These are phyloP conservation scores for Cytospora mali DNA, from an alignment of 2,329 filamentous ascomycete genomes.

Conservation along the genomic window DNA sequence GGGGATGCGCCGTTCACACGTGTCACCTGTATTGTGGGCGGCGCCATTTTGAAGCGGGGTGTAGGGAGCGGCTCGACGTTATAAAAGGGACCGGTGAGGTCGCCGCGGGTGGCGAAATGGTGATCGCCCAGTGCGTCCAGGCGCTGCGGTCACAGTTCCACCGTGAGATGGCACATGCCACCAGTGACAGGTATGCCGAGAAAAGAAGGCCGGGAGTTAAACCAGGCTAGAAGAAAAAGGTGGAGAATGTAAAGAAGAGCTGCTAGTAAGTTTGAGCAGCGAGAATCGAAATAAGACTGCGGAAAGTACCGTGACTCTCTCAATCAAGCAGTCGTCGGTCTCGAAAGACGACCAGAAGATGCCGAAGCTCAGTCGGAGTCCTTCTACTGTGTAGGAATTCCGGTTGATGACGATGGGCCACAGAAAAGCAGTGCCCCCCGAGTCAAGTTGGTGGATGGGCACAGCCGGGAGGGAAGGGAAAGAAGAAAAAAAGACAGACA, in stretches of 20 bases:
- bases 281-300: not conserved
- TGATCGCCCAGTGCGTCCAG: conserved; percentile 19
- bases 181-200: not conserved
- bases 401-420: not conserved
- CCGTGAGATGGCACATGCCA: conserved; percentile 11
- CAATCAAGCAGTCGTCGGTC: not conserved
- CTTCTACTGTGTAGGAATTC: not conserved
- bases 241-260: not conserved
- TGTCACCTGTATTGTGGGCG: conserved; percentile 26
- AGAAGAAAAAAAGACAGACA: too few species aligned
- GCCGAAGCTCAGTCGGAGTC: not conserved
- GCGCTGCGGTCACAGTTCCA: conserved; percentile 14
- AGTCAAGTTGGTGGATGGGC: not conserved
- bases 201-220: conserved; percentile 9
- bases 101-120: conserved; percentile 16
- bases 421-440: not conserved
- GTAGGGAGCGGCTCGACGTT: conserved; percentile 7
- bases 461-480: too few species aligned
- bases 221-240: not conserved
- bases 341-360: not conserved
- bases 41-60: conserved; percentile 24
- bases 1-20: conserved; percentile 28
- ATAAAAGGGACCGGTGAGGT: conserved; percentile 3
- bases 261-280: not conserved
- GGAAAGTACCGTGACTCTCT: not conserved